Conservation (phyloP, 106 monocot species). For the Allium cepa region DNA sequence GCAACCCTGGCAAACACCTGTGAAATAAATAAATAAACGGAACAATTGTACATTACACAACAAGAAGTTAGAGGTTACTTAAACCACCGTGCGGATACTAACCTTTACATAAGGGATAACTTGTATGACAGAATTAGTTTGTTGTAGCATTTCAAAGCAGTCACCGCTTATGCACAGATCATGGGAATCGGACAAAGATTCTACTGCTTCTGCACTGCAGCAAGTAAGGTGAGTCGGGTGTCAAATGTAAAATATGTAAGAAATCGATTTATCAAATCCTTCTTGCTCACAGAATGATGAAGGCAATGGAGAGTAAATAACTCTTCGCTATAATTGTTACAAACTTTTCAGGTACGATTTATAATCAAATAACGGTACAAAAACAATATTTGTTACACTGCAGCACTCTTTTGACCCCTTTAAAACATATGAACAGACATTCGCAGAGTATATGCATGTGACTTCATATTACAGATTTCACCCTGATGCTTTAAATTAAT, state of each 20-base stretch:
- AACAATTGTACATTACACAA: not conserved
- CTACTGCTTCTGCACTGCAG: conserved; percentile 67
- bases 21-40: not conserved
- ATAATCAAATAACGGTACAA: no score
- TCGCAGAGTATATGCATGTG: no score
- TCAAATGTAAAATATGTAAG: not conserved
- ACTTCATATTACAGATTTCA: no score
- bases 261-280: not conserved
- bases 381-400: no score
- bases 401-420: no score
- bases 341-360: no score
- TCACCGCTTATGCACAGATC: conserved; percentile 98
- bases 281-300: not conserved
- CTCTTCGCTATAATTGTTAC: no score
- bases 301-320: not conserved
- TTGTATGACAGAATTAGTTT: conserved; percentile 58
- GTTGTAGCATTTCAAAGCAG: conserved; percentile 90
- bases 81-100: conserved; percentile 4
- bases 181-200: conserved; percentile 67
- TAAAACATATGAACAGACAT: no score
- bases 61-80: not conserved
- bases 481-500: no score
- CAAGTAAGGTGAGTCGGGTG: not conserved
- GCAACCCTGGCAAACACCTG: conserved; percentile 98
- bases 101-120: conserved; percentile 98